Conservation (phyloP, 2,329 filamentous ascomycete genomes). For the Clathrospora elynae region DNA sequence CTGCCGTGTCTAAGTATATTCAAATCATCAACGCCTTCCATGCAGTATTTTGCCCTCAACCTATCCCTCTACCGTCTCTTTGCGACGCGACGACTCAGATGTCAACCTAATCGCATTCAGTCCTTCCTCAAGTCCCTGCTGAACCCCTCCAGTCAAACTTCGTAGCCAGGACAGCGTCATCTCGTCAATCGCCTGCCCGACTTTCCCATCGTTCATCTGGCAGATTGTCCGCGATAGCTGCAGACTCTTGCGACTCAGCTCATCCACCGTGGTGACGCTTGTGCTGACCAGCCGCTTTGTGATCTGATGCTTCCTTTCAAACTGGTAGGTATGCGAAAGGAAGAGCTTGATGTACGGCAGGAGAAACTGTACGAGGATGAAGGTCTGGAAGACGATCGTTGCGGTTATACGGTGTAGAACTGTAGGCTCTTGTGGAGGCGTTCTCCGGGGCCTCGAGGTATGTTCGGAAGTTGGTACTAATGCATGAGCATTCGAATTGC, state of each 20-base stretch:
- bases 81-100: slow-evolving; percentile 2
- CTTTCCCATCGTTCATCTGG: slow-evolving; percentile 66
- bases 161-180: slow-evolving; percentile 66
- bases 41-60: slow-evolving; percentile 1
- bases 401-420: slow-evolving; percentile 65
- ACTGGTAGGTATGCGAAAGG: slow-evolving; percentile 60
- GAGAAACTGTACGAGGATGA: slow-evolving; percentile 64
- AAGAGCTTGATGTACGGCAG: slow-evolving; percentile 65
- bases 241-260: slow-evolving; percentile 58
- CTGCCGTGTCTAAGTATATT: too few relatives aligned
- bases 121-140: slow-evolving; percentile 65
- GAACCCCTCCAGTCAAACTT: slow-evolving; percentile 68
- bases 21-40: background rate
- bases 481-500: slow-evolving; percentile 20
- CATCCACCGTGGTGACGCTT: slow-evolving; percentile 59
- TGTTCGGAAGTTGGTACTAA: slow-evolving; percentile 21
- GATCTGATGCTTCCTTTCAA: slow-evolving; percentile 70
- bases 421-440: slow-evolving; percentile 46
- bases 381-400: slow-evolving; percentile 61
- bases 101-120: slow-evolving; percentile 52
- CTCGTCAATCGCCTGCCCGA: slow-evolving; percentile 64
- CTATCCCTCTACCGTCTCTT: slow-evolving; percentile 10
- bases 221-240: slow-evolving; percentile 61
- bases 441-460: slow-evolving; percentile 7
- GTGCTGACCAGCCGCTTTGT: slow-evolving; percentile 62